phyloP scores from a whole-genome alignment of 2,329 filamentous ascomycete genomes.

The Aspergillus neoniger region DNA sequence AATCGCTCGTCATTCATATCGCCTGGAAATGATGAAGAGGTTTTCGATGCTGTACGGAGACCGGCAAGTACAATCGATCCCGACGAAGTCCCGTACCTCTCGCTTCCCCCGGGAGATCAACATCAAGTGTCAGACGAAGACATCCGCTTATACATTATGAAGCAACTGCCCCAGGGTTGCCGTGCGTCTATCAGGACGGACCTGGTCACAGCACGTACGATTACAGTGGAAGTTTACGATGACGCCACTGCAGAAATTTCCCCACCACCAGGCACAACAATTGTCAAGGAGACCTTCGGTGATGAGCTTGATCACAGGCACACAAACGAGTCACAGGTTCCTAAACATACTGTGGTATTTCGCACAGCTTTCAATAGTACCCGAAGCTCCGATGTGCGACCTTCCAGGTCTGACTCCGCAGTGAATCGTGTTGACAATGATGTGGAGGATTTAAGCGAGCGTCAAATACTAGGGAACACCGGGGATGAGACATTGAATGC shows the following conservation, averaged over 20 bases:
- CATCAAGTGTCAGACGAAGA: constrained; percentile 48
- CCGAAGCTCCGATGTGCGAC: constrained; percentile 40
- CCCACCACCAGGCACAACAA: constrained; percentile 48
- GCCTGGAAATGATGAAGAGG: constrained; percentile 38
- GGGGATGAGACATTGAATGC: neutral
- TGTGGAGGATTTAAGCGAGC: neutral
- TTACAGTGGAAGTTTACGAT: constrained; percentile 51
- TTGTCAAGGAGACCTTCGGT: constrained; percentile 50
- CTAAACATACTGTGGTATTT: constrained; percentile 50
- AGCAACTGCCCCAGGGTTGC: constrained; percentile 45
- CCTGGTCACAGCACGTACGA: constrained; percentile 46
- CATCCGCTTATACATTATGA: constrained; percentile 50
- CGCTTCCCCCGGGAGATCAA: constrained; percentile 39
- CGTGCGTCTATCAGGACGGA: constrained; percentile 48
- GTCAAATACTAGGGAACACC: neutral
- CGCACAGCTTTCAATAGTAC: constrained; percentile 46
- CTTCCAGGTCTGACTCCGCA: constrained; percentile 15
- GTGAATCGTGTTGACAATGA: neutral
- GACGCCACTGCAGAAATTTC: constrained; percentile 45
- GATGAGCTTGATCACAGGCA: constrained; percentile 43
- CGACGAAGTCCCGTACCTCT: constrained; percentile 29
- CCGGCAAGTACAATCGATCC: constrained; percentile 28
- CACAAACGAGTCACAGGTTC: constrained; percentile 38
- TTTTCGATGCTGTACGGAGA: constrained; percentile 43
- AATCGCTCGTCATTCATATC: constrained; percentile 55